phyloP scores from a whole-genome alignment of 2,329 filamentous ascomycete genomes.

The Byssochlamys sp. region DNA sequence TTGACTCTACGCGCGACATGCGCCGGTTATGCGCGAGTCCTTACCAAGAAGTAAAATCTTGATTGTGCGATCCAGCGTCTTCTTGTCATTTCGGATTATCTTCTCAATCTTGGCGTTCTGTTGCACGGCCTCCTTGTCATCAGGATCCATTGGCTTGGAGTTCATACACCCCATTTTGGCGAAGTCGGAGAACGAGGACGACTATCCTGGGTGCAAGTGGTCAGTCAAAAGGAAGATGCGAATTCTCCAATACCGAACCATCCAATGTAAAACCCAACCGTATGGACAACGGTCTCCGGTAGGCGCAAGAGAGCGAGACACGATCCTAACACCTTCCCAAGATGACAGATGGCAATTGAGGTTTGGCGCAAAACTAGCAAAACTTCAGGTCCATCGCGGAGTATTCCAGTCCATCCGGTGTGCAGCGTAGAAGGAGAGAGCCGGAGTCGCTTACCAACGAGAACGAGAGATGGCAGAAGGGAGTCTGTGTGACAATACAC shows the following conservation, averaged over 20 bases:
- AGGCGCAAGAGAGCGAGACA: background rate
- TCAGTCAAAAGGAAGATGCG: background rate
- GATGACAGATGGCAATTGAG: background rate
- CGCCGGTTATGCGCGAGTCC: conserved; percentile 13
- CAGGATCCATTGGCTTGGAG: conserved; percentile 31
- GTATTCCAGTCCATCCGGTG: background rate
- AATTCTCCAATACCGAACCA: background rate
- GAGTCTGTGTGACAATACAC: background rate
- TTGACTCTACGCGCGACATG: background rate
- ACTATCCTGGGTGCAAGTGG: background rate
- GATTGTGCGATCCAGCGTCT: conserved; percentile 73
- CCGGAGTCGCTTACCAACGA: background rate
- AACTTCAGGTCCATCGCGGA: background rate
- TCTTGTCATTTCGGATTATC: conserved; percentile 75
- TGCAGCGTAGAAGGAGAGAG: background rate
- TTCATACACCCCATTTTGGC: conserved; percentile 38
- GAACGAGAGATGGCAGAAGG: background rate
- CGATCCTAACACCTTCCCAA: background rate
- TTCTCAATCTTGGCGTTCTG: conserved; percentile 67
- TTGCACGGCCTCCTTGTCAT: conserved; percentile 33
- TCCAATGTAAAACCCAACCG: background rate
- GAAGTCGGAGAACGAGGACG: background rate
- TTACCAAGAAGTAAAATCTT: conserved; percentile 87
- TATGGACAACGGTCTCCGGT: background rate
- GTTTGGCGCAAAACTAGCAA: background rate